Evolutionary conservation across 1,139 yeast species (phyloP), one percentile per base, ranked within the genome.

Genomic region (Kodamaea suecica): DNA sequence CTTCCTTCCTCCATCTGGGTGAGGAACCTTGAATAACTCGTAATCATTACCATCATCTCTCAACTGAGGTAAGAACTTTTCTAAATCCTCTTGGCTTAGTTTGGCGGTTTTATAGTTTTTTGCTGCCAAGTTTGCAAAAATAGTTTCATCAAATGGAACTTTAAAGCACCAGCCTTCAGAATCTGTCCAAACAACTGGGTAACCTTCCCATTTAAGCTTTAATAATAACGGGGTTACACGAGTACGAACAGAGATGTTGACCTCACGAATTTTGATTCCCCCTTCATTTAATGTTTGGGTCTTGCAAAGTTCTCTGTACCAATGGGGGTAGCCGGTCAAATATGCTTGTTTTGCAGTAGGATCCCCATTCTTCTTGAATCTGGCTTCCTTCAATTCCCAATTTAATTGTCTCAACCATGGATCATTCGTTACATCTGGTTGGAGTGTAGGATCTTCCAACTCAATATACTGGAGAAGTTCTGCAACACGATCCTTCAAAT

Each of bases 371-470:
- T 86, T 88, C 12, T 81, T 84, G 35, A 78, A 49, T 39, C 78
- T 73, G 0, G 73, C 59, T 1, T 84, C 82, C 31, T 70, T 71
- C 3, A 80, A 64, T 0, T 78, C 72, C 99, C 99, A 94, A 54
- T 94, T 88, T 39, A 94, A 65, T 55, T 94, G 98, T 4, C 71
- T 66, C 25, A 90, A 64, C 98, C 98, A 94, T 0, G 95, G 95
- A 52, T 92, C 97, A 11, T 56, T 45, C 24, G 56, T 57, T 58
- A 60, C 57, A 17, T 56, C 57, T 13, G 59, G 66, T 19, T 33
- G 55, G 46, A 50, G 26, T 25, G 47, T 50, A 1, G 67, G 53
- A 27, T 60, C 38, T 13, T 61, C 55, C 13, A 54, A 48, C 23
- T 46, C 49, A 3, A 64, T 51, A 35, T 53, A 51, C 9, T 57